Conservation (phyloP, 2,329 filamentous ascomycete species). For the Aspergillus novofumigatus region DNA sequence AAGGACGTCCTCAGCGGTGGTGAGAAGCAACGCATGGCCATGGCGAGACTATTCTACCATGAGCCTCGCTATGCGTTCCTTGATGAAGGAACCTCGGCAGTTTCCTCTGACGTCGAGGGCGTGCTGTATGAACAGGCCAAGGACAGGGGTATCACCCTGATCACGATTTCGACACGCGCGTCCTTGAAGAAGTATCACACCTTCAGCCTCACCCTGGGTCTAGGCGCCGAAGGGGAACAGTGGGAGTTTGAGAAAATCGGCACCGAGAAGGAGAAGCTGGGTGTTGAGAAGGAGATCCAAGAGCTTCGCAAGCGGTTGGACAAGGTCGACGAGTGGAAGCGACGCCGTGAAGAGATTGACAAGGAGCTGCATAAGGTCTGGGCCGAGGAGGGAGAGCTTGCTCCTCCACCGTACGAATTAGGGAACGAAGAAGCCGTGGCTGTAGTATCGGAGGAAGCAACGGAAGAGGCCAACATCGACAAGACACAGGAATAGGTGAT, state of each 20-base stretch:
- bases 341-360: conserved; percentile 74
- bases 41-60: conserved; percentile 87
- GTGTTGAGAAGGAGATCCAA: conserved; percentile 83
- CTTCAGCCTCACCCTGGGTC: conserved; percentile 79
- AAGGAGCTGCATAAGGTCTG: conserved; percentile 66
- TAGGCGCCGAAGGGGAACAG: conserved; percentile 74
- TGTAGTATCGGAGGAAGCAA: conserved; percentile 3
- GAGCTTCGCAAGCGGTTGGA: conserved; percentile 76
- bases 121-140: conserved; percentile 90
- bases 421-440: conserved; percentile 17
- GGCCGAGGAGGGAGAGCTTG: conserved; percentile 44
- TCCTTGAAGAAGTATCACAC: conserved; percentile 95
- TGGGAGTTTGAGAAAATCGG: conserved; percentile 95
- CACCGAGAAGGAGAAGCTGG: conserved; percentile 86
- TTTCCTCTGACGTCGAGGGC: conserved; percentile 86
- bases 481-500: background rate
- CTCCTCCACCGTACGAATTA: conserved; percentile 32
- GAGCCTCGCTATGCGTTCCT: conserved; percentile 92
- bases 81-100: conserved; percentile 92
- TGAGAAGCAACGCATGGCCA: conserved; percentile 93
- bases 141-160: conserved; percentile 86
- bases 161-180: conserved; percentile 91
- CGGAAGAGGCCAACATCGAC: background rate
- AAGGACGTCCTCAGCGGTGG: conserved; percentile 96
- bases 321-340: conserved; percentile 81